Conservation (phyloP, 106 monocot species). For the Apostasia ramifera region DNA sequence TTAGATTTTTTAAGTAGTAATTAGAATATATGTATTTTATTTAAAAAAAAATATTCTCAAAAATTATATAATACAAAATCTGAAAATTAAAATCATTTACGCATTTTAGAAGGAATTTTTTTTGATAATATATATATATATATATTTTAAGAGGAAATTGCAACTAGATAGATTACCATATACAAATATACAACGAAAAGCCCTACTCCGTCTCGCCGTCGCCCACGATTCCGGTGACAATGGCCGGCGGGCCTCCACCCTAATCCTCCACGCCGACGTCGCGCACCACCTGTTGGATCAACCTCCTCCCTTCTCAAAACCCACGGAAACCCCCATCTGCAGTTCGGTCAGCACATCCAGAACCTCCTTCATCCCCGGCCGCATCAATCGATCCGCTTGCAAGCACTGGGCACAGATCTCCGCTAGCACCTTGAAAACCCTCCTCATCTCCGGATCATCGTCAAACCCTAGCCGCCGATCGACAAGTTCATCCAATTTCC, state of each 20-base stretch:
- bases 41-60: too few species aligned
- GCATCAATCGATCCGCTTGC: constrained; percentile 38
- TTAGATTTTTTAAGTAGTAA: too few species aligned
- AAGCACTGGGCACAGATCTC: constrained; percentile 35
- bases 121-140: too few species aligned
- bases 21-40: too few species aligned
- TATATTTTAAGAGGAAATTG: too few species aligned
- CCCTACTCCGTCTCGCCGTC: neutral
- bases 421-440: constrained; percentile 15
- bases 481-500: constrained; percentile 21
- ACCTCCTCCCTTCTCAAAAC: neutral
- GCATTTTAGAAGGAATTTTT: too few species aligned
- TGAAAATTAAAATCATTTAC: too few species aligned
- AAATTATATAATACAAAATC: too few species aligned
- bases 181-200: too few species aligned
- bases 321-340: neutral
- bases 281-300: neutral
- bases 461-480: constrained; percentile 28
- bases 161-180: too few species aligned
- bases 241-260: neutral
- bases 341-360: constrained; percentile 17
- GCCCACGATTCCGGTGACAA: neutral
- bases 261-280: constrained; percentile 1
- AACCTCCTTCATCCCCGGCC: constrained; percentile 40
- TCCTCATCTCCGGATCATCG: constrained; percentile 13